A percentile compares a stretch with the other conserved stretches of the same genome.
Conservation (phyloP, 2,329 filamentous ascomycete genomes). For the Pestalotiopsis sp. region DNA sequence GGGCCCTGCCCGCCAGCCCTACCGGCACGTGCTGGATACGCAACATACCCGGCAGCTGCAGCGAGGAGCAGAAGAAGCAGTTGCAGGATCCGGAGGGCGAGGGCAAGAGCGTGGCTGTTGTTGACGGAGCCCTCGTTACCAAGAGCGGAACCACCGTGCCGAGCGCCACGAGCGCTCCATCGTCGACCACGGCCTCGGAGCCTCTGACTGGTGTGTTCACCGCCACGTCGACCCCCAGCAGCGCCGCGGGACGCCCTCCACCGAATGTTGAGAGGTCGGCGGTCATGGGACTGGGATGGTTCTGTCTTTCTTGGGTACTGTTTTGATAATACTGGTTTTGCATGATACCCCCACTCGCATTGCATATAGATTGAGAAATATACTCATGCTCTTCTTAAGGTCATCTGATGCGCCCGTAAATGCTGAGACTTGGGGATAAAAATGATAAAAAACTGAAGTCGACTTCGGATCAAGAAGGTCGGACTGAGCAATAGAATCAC, state of each 20-base stretch:
- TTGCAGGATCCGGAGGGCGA: conserved; percentile 11
- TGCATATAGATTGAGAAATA: background rate
- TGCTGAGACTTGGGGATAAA: too few relatives aligned
- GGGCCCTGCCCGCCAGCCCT: conserved; percentile 38
- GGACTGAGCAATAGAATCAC: background rate
- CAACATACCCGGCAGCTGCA: conserved; percentile 50
- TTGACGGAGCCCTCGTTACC: conserved; percentile 21
- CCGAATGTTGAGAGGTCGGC: background rate
- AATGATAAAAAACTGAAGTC: too few relatives aligned
- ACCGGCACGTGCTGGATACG: conserved; percentile 56
- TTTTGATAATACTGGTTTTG: background rate
- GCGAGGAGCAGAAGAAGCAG: conserved; percentile 40
- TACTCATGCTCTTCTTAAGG: too few relatives aligned
- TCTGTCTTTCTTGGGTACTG: conserved; percentile 1
- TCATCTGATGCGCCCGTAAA: too few relatives aligned
- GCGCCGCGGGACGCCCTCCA: background rate
- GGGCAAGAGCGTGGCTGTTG: conserved; percentile 14
- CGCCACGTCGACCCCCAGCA: conserved; percentile 10
- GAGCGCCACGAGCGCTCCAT: background rate
- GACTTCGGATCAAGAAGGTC: too few relatives aligned
- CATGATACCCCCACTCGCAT: background rate
- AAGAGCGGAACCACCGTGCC: conserved; percentile 3
- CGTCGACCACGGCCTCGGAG: background rate
- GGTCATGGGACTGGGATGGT: background rate
- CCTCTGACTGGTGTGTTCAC: conserved; percentile 12